A percentile compares a stretch with the other conserved stretches of the same genome.
Evolutionary conservation across 495 filamentous ascomycete genomes (phyloP).

Genomic region (Hypomontagnella submonticulosa): DNA sequence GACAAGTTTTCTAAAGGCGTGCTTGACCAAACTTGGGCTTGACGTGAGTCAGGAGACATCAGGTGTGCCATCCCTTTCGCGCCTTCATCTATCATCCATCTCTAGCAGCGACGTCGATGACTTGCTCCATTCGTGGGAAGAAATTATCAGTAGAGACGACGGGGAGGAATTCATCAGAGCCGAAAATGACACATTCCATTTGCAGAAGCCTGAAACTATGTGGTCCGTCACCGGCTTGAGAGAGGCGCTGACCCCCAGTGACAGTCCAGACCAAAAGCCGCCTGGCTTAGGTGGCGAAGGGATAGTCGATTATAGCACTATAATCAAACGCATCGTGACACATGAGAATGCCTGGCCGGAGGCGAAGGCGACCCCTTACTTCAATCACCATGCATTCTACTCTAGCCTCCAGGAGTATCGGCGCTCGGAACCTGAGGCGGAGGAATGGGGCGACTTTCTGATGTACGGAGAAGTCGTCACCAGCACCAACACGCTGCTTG

Average conservation of each 20-base stretch:
- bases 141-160: constrained; percentile 74
- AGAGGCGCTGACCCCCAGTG: constrained; percentile 46
- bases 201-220: constrained; percentile 69
- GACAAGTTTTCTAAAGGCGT: constrained; percentile 81
- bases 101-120: constrained; percentile 70
- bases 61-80: constrained; percentile 83
- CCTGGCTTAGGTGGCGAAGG: constrained; percentile 56
- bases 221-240: constrained; percentile 65
- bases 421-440: constrained; percentile 61
- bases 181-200: constrained; percentile 85
- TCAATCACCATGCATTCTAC: constrained; percentile 86
- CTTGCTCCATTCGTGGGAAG: constrained; percentile 72
- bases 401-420: constrained; percentile 74
- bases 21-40: constrained; percentile 83
- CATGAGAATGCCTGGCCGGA: constrained; percentile 77
- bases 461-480: constrained; percentile 94
- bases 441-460: constrained; percentile 77
- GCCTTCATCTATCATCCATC: constrained; percentile 82
- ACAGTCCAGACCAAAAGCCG: constrained; percentile 42
- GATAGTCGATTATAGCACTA: constrained; percentile 77
- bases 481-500: constrained; percentile 93
- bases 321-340: constrained; percentile 77
- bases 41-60: constrained; percentile 75
- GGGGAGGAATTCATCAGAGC: constrained; percentile 81
- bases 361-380: constrained; percentile 82